phyloP scores from a whole-genome alignment of 2,329 filamentous ascomycete species.

The Ascochyta rabiei region DNA sequence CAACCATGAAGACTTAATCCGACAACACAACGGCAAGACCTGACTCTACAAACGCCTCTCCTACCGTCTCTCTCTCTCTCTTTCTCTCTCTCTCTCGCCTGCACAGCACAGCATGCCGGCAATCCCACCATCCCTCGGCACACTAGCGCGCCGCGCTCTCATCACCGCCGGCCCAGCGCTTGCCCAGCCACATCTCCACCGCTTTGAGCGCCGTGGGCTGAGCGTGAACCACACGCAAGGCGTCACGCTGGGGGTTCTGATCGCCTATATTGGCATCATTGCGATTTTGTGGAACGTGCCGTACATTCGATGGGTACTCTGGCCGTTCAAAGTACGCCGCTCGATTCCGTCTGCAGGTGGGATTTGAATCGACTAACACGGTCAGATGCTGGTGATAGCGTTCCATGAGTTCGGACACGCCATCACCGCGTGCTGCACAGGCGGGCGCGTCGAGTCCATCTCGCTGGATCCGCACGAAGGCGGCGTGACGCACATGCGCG shows the following conservation, averaged over 20 bases:
- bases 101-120: slow-evolving; percentile 39
- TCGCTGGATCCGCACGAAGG: slow-evolving; percentile 77
- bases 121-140: slow-evolving; percentile 24
- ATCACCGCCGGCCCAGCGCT: slow-evolving; percentile 36
- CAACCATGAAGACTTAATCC: slow-evolving; percentile 3
- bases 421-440: slow-evolving; percentile 72
- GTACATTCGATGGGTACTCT: slow-evolving; percentile 74
- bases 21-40: background rate
- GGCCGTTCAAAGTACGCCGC: slow-evolving; percentile 74
- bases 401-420: slow-evolving; percentile 83
- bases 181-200: slow-evolving; percentile 46
- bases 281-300: slow-evolving; percentile 81
- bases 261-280: slow-evolving; percentile 73
- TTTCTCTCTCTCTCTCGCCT: too few species aligned
- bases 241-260: slow-evolving; percentile 74
- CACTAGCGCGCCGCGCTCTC: slow-evolving; percentile 37
- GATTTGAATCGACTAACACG: background rate
- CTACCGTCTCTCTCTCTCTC: background rate
- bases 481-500: slow-evolving; percentile 78
- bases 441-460: slow-evolving; percentile 75
- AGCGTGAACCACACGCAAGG: slow-evolving; percentile 70
- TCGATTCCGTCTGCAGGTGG: too few species aligned
- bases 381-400: slow-evolving; percentile 78
- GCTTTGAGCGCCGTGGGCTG: slow-evolving; percentile 60
- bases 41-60: background rate